Conservation (phyloP, 495 filamentous ascomycete species). For the Xylaria grammica region DNA sequence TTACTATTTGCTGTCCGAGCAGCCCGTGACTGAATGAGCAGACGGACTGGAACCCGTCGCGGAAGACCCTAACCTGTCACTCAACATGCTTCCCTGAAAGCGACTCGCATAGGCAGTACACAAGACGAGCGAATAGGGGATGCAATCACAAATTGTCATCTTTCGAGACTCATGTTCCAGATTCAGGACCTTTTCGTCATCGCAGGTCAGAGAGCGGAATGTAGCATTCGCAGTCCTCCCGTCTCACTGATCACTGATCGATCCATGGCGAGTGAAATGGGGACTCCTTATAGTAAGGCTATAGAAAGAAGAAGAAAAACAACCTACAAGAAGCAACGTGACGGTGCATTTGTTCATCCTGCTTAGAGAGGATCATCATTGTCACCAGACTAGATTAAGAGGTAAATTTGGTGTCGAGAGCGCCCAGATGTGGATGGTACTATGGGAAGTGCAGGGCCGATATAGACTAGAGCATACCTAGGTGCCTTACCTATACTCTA, state of each 20-base stretch:
- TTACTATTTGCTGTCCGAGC: conserved; percentile 9
- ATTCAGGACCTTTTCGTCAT: background rate
- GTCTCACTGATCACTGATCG: background rate
- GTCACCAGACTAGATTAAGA: background rate
- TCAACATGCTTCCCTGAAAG: conserved; percentile 8
- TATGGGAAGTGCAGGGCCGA: conserved; percentile 10
- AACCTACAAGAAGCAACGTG: conserved; percentile 12
- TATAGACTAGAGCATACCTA: background rate
- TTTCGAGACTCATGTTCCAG: conserved; percentile 4
- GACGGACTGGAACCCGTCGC: conserved; percentile 11
- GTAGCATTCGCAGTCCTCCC: background rate
- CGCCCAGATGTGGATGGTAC: conserved; percentile 6
- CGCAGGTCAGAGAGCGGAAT: conserved; percentile 3
- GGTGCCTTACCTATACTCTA: too few species aligned
- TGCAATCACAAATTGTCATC: conserved; percentile 17
- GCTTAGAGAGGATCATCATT: background rate
- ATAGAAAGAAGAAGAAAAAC: background rate
- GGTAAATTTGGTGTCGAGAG: background rate
- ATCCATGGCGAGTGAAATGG: background rate
- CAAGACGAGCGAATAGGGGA: conserved; percentile 14
- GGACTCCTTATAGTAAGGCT: background rate
- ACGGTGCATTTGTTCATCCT: background rate
- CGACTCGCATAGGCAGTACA: conserved; percentile 15
- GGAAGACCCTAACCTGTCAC: conserved; percentile 5
- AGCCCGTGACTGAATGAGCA: conserved; percentile 7